Base-by-base conservation (phyloP, 2,329 filamentous ascomycete genomes). In the Sclerotiophoma versabilis region DNA sequence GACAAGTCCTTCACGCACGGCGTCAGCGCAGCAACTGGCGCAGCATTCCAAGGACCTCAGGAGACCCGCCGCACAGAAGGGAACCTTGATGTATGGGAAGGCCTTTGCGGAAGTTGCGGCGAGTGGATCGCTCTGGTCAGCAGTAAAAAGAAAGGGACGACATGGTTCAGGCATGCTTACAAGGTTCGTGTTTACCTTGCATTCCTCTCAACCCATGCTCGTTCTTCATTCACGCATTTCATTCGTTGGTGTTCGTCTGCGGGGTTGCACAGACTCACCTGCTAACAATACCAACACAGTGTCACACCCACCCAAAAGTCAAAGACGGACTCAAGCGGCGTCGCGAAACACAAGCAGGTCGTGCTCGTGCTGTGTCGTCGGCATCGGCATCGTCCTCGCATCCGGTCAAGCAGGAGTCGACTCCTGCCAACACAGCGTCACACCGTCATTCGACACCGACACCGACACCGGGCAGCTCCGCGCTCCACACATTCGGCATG, bases 111-210 rank as follows among this genome's bases (percentile, higher is more conserved):
- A 43, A 88, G 86, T 69, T 93, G 90, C 76, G 88, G 87, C 62
- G 88, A 92, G 57, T 93, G 90, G 90, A 88, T 93, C 62, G 87
- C 88, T 11, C 79, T 93, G 29, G 89, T 92, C 34, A 93, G 89
- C 77, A 92, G 87, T 73, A 93, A 93, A 79, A 93, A 93, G 80
- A 93, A 93, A 78, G 90, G 90, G n/a, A 96, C 91, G 1, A 93
- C 91, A 3, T 96, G 91, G 90, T 96, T 93, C 75, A 82, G 91
- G 62, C 91, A 96, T 75, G 90, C 91, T 39, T 95, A 95, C 79
- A 95, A 93, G 83, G 89, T 90, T 75, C 73, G 78, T 73, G 11
- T 39, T 43, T 23, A 29, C 38, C 20, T 22, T 46, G 20, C 53
- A 59, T 59, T 64, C 54, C 39, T 46, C 20, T n/a, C 11, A 15